These are phyloP conservation scores for Phoenix dactylifera DNA, from an alignment of 176 grass and related monocot species.

Conservation along the genomic window DNA sequence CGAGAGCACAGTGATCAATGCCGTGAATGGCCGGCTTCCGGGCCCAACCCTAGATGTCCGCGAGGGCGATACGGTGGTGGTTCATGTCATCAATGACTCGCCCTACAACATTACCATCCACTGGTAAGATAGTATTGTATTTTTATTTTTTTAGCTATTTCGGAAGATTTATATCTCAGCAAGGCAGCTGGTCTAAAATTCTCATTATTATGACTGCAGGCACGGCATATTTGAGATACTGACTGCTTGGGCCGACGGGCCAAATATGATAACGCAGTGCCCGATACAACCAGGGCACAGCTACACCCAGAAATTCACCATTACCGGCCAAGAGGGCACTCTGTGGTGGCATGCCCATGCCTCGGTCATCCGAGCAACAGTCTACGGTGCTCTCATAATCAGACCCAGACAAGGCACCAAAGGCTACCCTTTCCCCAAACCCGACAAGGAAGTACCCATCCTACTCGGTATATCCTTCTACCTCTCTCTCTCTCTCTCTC, in stretches of 20 bases:
- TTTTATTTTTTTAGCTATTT: too few relatives aligned
- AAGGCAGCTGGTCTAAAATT: not conserved
- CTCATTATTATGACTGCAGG: conserved; percentile 16
- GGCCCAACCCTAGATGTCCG: conserved; percentile 37
- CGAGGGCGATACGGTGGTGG: conserved; percentile 41
- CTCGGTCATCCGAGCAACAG: conserved; percentile 40
- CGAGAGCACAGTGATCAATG: conserved; percentile 32
- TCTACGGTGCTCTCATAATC: conserved; percentile 53
- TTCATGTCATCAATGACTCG: conserved; percentile 50
- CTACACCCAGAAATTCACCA: conserved; percentile 50
- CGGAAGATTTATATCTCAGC: too few relatives aligned
- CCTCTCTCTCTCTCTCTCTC: too few relatives aligned
- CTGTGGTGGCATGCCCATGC: conserved; percentile 85
- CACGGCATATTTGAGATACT: conserved; percentile 60
- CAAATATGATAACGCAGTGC: conserved; percentile 71
- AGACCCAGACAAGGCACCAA: conserved; percentile 15
- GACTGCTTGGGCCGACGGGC: conserved; percentile 64
- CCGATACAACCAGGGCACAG: conserved; percentile 35
- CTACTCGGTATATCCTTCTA: conserved; percentile 22
- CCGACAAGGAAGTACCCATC: conserved; percentile 37
- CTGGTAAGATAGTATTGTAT: conserved; percentile 25
- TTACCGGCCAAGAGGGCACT: conserved; percentile 65
- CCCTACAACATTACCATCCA: conserved; percentile 50
- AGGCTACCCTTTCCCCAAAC: conserved; percentile 42
- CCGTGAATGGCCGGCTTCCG: conserved; percentile 34